phyloP scores from a whole-genome alignment of 805 yeast genomes.

The Zygosaccharomyces kombuchaensis region DNA sequence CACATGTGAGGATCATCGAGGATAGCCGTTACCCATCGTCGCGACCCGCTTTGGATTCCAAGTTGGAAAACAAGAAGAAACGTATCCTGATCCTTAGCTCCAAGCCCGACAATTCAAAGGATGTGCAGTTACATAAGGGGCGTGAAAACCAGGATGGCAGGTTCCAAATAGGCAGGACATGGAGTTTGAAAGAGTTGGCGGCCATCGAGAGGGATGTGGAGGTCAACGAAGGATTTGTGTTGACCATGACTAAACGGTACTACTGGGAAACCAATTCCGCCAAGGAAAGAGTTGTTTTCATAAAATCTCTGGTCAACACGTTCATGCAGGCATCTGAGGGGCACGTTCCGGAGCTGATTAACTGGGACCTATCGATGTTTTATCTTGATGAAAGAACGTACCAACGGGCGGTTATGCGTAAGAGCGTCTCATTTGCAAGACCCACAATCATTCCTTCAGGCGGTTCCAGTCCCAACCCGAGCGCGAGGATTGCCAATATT shows the following conservation, averaged over 20 bases:
- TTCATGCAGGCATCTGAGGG: conserved; percentile 55
- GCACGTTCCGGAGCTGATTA: conserved; percentile 47
- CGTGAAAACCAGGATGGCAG: conserved; percentile 69
- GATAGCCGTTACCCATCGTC: conserved; percentile 64
- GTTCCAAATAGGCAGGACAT: conserved; percentile 87
- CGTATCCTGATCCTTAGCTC: conserved; percentile 47
- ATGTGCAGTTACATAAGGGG: conserved; percentile 78
- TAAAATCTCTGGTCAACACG: conserved; percentile 48
- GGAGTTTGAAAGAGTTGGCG: conserved; percentile 74
- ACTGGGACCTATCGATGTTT: conserved; percentile 46
- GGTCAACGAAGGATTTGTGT: conserved; percentile 52
- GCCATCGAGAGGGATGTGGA: conserved; percentile 50
- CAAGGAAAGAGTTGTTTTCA: conserved; percentile 56
- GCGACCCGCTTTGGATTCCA: conserved; percentile 59
- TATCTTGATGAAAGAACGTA: conserved; percentile 39
- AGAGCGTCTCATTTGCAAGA: conserved; percentile 5
- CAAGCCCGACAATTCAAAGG: conserved; percentile 58
- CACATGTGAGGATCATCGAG: conserved; percentile 73
- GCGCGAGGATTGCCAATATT: background rate
- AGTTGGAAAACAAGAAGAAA: conserved; percentile 49
- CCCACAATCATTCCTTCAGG: background rate
- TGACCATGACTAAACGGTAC: conserved; percentile 69
- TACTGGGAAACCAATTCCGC: conserved; percentile 72
- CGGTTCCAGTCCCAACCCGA: background rate
- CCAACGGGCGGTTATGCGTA: conserved; percentile 30